These are phyloP conservation scores for Piper betle DNA, from an alignment of 164 flowering plant genomes.

Conservation along the genomic window DNA sequence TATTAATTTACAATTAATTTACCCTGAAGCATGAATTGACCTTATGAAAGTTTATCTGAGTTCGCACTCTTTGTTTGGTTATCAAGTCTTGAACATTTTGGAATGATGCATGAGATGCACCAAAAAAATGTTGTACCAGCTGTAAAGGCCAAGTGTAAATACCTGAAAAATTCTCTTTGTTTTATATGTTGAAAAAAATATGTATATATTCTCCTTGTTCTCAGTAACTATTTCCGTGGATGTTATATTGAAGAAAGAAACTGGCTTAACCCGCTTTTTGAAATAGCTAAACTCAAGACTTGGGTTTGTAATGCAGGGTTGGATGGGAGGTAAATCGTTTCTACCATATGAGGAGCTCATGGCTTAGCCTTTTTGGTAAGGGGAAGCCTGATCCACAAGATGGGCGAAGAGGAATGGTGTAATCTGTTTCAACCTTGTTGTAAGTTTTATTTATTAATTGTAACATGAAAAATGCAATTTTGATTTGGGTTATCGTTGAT, in stretches of 20 bases:
- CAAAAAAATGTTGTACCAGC: no score
- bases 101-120: no score
- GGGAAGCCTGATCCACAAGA: neutral
- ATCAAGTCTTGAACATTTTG: no score
- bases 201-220: no score
- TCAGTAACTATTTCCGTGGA: neutral
- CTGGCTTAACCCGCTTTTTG: neutral
- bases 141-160: no score
- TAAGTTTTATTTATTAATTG: neutral
- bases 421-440: neutral
- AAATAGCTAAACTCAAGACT: neutral
- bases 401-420: neutral
- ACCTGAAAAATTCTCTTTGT: no score
- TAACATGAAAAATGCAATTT: slow-evolving; percentile 2
- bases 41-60: no score
- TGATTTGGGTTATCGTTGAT: slow-evolving; percentile 1
- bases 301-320: neutral
- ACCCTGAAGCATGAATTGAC: no score
- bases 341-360: neutral
- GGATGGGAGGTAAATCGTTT: slow-evolving; percentile 1
- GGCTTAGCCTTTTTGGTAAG: neutral
- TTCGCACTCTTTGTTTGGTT: no score
- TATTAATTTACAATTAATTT: no score
- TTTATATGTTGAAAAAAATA: no score
- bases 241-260: neutral